phyloP scores from a whole-genome alignment of 768 basidiomycete genomes.

The Melanogaster broomeanus region DNA sequence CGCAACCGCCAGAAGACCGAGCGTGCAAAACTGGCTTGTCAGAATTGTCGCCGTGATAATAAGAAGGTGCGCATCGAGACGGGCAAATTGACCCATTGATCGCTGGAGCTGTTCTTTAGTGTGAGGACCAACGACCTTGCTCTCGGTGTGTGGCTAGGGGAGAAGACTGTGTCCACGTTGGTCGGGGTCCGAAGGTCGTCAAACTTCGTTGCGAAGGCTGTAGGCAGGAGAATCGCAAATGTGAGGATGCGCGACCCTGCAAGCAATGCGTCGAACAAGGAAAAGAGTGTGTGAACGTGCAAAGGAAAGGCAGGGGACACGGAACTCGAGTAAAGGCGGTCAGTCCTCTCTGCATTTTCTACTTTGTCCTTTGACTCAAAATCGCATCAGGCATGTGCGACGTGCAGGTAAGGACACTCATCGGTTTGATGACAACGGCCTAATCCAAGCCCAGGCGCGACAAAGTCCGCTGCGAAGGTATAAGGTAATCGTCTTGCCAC shows the following conservation, averaged over 20 bases:
- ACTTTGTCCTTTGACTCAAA: slow-evolving; percentile 6
- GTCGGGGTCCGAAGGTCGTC: slow-evolving; percentile 56
- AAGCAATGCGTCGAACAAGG: slow-evolving; percentile 47
- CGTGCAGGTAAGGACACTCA: slow-evolving; percentile 50
- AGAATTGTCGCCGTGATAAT: slow-evolving; percentile 62
- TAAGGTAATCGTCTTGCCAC: slow-evolving; percentile 39
- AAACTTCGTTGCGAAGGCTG: slow-evolving; percentile 63
- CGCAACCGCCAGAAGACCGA: slow-evolving; percentile 41
- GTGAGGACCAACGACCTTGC: slow-evolving; percentile 65
- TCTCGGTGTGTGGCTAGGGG: slow-evolving; percentile 54
- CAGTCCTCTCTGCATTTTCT: slow-evolving; percentile 25
- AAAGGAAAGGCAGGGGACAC: slow-evolving; percentile 55
- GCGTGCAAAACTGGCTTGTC: slow-evolving; percentile 60
- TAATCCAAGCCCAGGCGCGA: slow-evolving; percentile 46
- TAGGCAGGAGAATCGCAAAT: slow-evolving; percentile 54
- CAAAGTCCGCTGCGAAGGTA: slow-evolving; percentile 63
- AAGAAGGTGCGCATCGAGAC: slow-evolving; percentile 52
- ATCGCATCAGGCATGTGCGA: slow-evolving; percentile 52
- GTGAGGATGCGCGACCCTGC: slow-evolving; percentile 62
- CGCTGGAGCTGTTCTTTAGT: slow-evolving; percentile 36
- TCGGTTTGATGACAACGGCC: slow-evolving; percentile 6
- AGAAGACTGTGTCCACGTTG: slow-evolving; percentile 58
- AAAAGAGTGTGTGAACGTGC: slow-evolving; percentile 49
- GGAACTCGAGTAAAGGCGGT: slow-evolving; percentile 65
- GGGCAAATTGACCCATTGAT: neutral